Evolutionary conservation across 1,284 basidiomycete species (phyloP).

Genomic region (Puccinia coronata): DNA sequence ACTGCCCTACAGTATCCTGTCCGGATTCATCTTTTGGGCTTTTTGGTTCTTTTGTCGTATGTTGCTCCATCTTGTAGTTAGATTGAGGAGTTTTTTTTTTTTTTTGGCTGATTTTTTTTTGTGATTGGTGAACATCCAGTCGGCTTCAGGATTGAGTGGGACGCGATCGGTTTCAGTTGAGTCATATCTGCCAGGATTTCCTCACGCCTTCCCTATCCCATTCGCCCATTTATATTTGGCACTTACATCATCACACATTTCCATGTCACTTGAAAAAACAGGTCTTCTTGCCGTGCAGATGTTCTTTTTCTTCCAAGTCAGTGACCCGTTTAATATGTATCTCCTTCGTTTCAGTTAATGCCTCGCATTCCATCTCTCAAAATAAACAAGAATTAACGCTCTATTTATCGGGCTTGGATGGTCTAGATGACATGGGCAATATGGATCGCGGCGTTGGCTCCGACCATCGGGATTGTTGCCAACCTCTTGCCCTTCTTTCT

Average conservation of each 20-base stretch:
- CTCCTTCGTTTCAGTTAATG: background rate
- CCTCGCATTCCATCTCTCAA: background rate
- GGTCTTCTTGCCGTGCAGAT: constrained; percentile 53
- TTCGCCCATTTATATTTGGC: too few relatives aligned
- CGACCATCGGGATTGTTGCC: constrained; percentile 53
- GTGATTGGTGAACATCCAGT: constrained; percentile 17
- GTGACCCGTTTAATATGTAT: background rate
- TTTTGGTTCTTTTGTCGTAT: constrained; percentile 45
- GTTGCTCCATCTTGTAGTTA: background rate
- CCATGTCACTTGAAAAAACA: constrained; percentile 34
- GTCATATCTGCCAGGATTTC: background rate
- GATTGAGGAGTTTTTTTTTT: background rate
- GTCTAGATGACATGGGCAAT: constrained; percentile 55
- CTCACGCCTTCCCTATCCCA: too few relatives aligned
- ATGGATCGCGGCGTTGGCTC: constrained; percentile 54
- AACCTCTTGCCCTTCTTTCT: constrained; percentile 56
- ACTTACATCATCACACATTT: too few relatives aligned
- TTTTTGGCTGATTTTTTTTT: background rate
- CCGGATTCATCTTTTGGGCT: constrained; percentile 42
- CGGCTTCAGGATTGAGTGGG: constrained; percentile 32
- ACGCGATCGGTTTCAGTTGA: constrained; percentile 44
- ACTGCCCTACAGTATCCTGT: constrained; percentile 35
- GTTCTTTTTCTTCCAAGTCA: constrained; percentile 54
- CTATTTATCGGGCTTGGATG: background rate
- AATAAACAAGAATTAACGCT: background rate